These are phyloP conservation scores for Hortaea werneckii DNA, from an alignment of 2,329 filamentous ascomycete species.

Conservation along the genomic window DNA sequence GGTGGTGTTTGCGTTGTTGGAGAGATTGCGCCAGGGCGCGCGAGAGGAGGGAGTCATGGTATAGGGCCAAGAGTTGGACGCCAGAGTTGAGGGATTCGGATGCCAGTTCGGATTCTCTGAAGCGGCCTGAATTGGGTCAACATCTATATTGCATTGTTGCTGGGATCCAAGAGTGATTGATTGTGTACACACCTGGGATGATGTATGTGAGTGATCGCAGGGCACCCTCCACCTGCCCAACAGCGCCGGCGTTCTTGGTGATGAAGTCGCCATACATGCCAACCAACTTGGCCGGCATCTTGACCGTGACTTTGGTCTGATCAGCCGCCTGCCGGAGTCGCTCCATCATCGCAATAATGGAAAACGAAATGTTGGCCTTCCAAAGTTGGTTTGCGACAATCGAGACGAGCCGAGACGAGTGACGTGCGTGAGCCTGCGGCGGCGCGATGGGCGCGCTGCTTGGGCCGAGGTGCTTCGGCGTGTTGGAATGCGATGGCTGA, in stretches of 20 bases:
- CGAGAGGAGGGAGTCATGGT: conserved; percentile 80
- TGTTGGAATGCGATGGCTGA: neutral
- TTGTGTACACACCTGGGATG: conserved; percentile 57
- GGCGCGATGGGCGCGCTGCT: neutral
- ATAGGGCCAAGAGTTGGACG: conserved; percentile 81
- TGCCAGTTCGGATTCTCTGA: conserved; percentile 85
- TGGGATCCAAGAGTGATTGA: neutral
- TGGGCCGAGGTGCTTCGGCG: neutral
- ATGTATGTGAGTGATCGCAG: conserved; percentile 90
- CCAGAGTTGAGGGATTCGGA: conserved; percentile 75
- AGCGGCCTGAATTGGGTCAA: conserved; percentile 50
- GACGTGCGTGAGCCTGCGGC: neutral
- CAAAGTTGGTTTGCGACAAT: neutral
- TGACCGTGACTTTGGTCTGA: conserved; percentile 20
- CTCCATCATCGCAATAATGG: conserved; percentile 13
- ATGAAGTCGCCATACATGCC: conserved; percentile 79
- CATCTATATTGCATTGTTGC: neutral
- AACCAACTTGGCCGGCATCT: conserved; percentile 23
- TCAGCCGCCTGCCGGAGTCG: conserved; percentile 17
- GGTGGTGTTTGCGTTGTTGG: conserved; percentile 36
- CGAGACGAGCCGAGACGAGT: neutral
- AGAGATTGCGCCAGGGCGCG: conserved; percentile 47
- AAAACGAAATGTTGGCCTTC: neutral
- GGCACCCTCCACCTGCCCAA: conserved; percentile 90
- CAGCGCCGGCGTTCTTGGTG: conserved; percentile 84